Conservation (phyloP, 352 stramenopile species). For the Phytopythium mirpurense region DNA sequence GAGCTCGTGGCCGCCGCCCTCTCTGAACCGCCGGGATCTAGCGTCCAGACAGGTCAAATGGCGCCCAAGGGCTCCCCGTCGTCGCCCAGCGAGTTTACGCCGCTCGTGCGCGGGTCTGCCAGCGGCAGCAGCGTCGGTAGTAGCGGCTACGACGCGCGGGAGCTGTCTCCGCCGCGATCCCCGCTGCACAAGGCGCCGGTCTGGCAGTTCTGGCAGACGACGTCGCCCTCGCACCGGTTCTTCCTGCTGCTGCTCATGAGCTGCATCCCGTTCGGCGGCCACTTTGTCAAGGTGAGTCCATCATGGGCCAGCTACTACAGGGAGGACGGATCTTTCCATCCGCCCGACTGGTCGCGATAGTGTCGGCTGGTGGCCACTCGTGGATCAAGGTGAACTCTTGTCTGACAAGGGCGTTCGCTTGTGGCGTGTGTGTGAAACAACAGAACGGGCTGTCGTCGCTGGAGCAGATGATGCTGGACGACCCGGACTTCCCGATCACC, state of each 20-base stretch:
- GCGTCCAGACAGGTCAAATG: constrained; percentile 9
- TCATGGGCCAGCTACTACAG: no score
- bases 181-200: constrained; percentile 31
- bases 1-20: no score
- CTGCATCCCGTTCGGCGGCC: constrained; percentile 76
- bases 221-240: constrained; percentile 64
- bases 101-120: constrained; percentile 15
- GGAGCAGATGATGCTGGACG: constrained; percentile 75
- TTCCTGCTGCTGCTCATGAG: constrained; percentile 83
- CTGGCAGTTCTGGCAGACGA: constrained; percentile 74
- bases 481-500: constrained; percentile 65
- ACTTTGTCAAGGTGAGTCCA: constrained; percentile 79
- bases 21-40: background rate
- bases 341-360: background rate
- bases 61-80: constrained; percentile 13
- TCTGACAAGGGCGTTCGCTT: no score
- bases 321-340: no score
- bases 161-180: constrained; percentile 11
- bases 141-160: background rate
- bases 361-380: background rate
- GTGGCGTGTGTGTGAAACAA: background rate
- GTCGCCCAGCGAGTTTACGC: constrained; percentile 23
- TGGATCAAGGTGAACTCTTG: no score
- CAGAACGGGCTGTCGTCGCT: constrained; percentile 81
- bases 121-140: constrained; percentile 8